Percentiles rank a stretch among this genome's conserved stretches.
Evolutionary conservation across 1,284 basidiomycete genomes (phyloP).

Genomic region (Amylostereum areolatum): DNA sequence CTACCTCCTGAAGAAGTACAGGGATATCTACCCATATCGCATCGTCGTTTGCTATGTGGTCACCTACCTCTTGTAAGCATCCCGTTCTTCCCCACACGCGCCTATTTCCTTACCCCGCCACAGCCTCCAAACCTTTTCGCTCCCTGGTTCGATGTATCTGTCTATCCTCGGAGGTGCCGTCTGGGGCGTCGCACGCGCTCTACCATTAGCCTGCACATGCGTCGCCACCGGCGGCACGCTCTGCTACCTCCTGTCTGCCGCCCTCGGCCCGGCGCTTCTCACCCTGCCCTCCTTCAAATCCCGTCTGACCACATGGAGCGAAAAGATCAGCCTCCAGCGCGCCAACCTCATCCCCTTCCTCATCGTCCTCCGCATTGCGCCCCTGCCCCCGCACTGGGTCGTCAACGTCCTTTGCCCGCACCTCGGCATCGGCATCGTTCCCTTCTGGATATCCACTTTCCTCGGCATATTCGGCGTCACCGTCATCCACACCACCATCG

Average conservation of each 20-base stretch:
- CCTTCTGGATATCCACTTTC: conserved; percentile 90
- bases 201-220: conserved; percentile 88
- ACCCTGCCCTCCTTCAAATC: conserved; percentile 81
- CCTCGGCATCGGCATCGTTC: conserved; percentile 77
- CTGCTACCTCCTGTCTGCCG: conserved; percentile 89
- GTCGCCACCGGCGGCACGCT: conserved; percentile 89
- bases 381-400: conserved; percentile 95
- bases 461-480: conserved; percentile 89
- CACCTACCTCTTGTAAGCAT: conserved; percentile 85
- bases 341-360: conserved; percentile 85
- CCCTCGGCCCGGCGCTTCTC: conserved; percentile 85
- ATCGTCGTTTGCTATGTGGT: conserved; percentile 80
- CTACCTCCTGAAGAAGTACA: conserved; percentile 80
- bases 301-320: conserved; percentile 76
- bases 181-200: conserved; percentile 87
- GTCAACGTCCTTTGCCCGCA: conserved; percentile 94
- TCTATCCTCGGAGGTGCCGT: conserved; percentile 95
- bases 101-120: conserved; percentile 10
- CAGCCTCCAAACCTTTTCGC: conserved; percentile 92
- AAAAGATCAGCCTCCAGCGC: conserved; percentile 64
- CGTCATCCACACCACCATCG: conserved; percentile 95
- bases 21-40: conserved; percentile 76
- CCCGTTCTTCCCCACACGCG: conserved; percentile 7
- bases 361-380: conserved; percentile 90
- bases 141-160: conserved; percentile 98